These are phyloP conservation scores for Calophaca sinica DNA, from an alignment of 306 rosid genomes.

Conservation along the genomic window DNA sequence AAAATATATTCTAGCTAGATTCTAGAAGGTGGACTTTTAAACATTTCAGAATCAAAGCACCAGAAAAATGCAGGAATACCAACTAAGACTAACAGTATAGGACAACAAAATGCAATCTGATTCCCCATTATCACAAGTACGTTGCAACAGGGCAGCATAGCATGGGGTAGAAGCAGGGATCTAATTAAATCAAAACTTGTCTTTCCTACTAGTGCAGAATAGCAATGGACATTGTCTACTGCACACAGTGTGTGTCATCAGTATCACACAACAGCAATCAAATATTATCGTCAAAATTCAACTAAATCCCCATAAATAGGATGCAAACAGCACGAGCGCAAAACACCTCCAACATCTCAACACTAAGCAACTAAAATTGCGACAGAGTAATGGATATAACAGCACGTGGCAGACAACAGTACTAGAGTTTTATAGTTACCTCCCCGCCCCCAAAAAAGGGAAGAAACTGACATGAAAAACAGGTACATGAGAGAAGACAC, in stretches of 20 bases:
- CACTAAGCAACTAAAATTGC: slow-evolving; percentile 19
- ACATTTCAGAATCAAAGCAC: slow-evolving; percentile 17
- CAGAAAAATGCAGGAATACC: neutral
- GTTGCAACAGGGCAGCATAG: slow-evolving; percentile 9
- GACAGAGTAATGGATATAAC: neutral
- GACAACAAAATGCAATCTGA: slow-evolving; percentile 25
- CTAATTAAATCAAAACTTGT: slow-evolving; percentile 1
- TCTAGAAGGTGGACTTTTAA: neutral
- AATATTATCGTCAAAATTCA: slow-evolving; percentile 6
- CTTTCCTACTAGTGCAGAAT: neutral
- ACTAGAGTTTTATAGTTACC: neutral
- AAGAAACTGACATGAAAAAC: neutral
- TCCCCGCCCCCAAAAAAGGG: neutral
- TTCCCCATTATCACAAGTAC: neutral
- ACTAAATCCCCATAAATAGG: neutral
- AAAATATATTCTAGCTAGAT: slow-evolving; percentile 12
- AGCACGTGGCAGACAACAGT: neutral
- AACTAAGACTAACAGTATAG: neutral
- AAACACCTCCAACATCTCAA: slow-evolving; percentile 4
- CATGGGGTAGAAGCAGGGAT: neutral
- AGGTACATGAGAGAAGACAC: neutral
- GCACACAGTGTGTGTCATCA: neutral
- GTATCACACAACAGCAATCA: slow-evolving; percentile 7
- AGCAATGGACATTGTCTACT: neutral
- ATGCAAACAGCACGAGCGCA: neutral